Conservation (phyloP, 176 grass and related monocot genomes). For the Cenchrus americanus region DNA sequence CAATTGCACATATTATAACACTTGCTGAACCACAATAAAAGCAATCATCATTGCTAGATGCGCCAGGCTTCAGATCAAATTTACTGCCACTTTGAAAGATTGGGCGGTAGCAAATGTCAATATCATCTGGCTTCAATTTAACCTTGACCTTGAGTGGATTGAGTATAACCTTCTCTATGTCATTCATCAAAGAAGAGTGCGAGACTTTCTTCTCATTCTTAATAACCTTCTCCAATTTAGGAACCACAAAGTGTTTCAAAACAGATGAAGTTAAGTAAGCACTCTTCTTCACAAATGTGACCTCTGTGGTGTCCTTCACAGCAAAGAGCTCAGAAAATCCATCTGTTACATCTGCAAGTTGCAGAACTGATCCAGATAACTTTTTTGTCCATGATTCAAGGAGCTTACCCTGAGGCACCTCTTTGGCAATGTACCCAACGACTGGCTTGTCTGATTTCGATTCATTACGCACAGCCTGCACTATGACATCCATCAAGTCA, state of each 20-base stretch:
- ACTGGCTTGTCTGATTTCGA: constrained; percentile 60
- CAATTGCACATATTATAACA: constrained; percentile 90
- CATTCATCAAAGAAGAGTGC: constrained; percentile 87
- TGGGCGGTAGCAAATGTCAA: constrained; percentile 94
- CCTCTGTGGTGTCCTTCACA: constrained; percentile 57
- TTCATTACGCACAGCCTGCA: no score
- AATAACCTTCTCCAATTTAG: constrained; percentile 85
- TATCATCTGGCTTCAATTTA: constrained; percentile 84
- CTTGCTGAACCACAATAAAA: constrained; percentile 85
- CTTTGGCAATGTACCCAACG: constrained; percentile 78
- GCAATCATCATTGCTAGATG: constrained; percentile 82
- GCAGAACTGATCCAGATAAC: constrained; percentile 51
- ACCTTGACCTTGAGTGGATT: constrained; percentile 80
- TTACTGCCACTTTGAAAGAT: constrained; percentile 93
- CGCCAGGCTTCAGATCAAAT: constrained; percentile 86
- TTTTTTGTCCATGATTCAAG: constrained; percentile 78
- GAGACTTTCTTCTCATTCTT: constrained; percentile 75
- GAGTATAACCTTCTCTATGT: constrained; percentile 80
- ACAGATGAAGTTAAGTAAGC: constrained; percentile 65
- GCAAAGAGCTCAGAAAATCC: constrained; percentile 78
- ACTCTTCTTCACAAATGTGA: constrained; percentile 73
- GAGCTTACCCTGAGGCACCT: constrained; percentile 85
- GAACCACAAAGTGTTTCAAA: constrained; percentile 74
- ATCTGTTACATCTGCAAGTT: constrained; percentile 71
- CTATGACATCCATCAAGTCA: no score